Evolutionary conservation across 1,284 basidiomycete species (phyloP), one percentile per base, ranked within the genome.

Genomic region (Tylopilus sp.): DNA sequence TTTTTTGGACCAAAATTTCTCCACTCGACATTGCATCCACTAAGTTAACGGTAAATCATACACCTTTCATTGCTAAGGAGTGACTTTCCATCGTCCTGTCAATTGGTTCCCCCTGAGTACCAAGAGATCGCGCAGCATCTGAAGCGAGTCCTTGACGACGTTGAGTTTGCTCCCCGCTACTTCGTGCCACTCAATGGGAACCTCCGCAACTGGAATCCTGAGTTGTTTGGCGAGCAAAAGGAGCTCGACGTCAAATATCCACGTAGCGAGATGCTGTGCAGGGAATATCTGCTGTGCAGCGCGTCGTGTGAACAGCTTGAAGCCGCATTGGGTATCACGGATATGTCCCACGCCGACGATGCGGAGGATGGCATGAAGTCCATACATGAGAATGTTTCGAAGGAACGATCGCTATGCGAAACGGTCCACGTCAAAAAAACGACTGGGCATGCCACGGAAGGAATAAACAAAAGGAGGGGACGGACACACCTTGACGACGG

Each of bases 231-330:
- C 91, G 16, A 95, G 77, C n/a, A 96, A 74, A n/a, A 97, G 74
- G 2, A 97, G 77, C 65, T 97, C 94, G 46, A 96, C 94, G 66
- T 97, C 93, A 61, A 97, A 97, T 63, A 96, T 94, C 93, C 93
- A 97, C 0, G 87, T 87, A 11, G 83, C 73, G 16, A 93, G 82
- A 59, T 90, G 91, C 59, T 93, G 85, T 3, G 76, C 75, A 1
- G 92, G 91, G 67, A 96, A 97, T 49, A 97, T 82, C 47, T 79
- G 76, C 41, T 75, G 78, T 8, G 92, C 92, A 0, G 92, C 86
- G 6, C 75, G 64, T 2, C 92, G 88, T 7, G 92, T 84, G 68
- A 92, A 92, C 18, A 95, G 80, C 70, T 97, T 97, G 82, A 97
- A 97, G 33, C 94, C 94, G 64, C 94, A 97, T 67, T 97, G 94